Percentiles rank a stretch among this genome's conserved stretches.
Conservation (phyloP, 2,329 filamentous ascomycete species). For the Cytospora chrysosperma region DNA sequence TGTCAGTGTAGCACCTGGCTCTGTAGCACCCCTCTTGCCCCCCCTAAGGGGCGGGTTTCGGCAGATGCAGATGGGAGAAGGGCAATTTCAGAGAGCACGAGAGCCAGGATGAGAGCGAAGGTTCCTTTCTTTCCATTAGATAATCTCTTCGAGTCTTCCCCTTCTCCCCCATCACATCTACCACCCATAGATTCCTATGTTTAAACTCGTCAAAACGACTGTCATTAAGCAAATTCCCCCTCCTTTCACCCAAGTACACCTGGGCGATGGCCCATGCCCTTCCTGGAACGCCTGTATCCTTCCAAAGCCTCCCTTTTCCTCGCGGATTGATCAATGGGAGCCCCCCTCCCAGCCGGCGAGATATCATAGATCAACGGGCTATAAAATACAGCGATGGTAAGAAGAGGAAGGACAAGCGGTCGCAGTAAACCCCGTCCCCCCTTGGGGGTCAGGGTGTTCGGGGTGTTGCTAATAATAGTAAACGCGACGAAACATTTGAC, state of each 20-base stretch:
- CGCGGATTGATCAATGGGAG: constrained; percentile 4
- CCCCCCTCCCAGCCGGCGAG: background rate
- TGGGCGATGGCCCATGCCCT: background rate
- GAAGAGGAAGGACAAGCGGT: background rate
- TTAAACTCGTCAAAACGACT: constrained; percentile 2
- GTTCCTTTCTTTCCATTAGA: background rate
- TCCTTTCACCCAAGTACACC: background rate
- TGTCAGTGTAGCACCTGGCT: background rate
- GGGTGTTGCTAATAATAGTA: background rate
- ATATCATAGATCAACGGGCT: background rate
- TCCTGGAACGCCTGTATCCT: constrained; percentile 13
- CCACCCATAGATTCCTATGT: background rate
- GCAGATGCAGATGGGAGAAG: background rate
- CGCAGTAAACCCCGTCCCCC: background rate
- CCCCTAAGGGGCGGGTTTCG: background rate
- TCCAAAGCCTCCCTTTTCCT: background rate
- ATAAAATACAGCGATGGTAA: constrained; percentile 14
- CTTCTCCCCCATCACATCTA: background rate
- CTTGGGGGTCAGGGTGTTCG: background rate
- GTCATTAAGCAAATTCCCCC: background rate
- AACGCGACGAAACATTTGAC: background rate
- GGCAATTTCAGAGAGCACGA: no score
- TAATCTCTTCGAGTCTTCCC: background rate
- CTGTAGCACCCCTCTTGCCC: background rate
- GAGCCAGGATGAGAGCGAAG: background rate